Evolutionary conservation across 495 filamentous ascomycete species (phyloP).

Genomic region (Tuber umbilicatum): DNA sequence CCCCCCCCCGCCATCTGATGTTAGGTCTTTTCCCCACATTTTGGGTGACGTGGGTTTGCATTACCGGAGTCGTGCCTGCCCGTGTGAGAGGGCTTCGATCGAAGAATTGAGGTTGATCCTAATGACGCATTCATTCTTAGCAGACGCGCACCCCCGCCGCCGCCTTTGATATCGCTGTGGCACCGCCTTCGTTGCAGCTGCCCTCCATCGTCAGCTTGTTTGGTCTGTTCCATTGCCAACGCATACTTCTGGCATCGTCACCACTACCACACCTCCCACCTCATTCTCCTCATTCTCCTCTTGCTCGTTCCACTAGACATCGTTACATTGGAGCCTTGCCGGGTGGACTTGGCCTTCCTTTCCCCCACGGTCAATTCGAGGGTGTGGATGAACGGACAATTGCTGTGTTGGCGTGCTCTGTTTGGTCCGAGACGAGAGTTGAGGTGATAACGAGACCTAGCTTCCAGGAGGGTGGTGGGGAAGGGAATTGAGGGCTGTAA

Average conservation of each 20-base stretch:
- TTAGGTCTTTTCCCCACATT: neutral
- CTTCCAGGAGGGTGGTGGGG: constrained; percentile 20
- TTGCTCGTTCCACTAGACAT: neutral
- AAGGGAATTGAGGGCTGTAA: constrained; percentile 22
- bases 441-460: constrained; percentile 16
- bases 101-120: neutral
- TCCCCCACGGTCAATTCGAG: constrained; percentile 1
- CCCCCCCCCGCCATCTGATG: constrained; percentile 4
- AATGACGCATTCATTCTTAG: neutral
- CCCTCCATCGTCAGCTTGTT: neutral
- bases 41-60: constrained; percentile 29
- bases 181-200: neutral
- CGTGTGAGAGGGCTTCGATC: neutral
- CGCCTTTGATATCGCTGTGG: neutral
- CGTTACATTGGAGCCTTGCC: neutral
- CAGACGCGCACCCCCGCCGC: neutral
- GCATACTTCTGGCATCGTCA: constrained; percentile 1
- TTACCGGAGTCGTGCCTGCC: neutral
- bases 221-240: neutral
- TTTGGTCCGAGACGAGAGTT: constrained; percentile 32
- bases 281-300: neutral
- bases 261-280: neutral
- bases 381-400: constrained; percentile 30
- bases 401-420: constrained; percentile 40
- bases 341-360: constrained; percentile 1